A percentile compares a stretch with the other conserved stretches of the same genome.
Evolutionary conservation across 148 eudicot genomes (phyloP).

Genomic region (Fagopyrum tataricum): DNA sequence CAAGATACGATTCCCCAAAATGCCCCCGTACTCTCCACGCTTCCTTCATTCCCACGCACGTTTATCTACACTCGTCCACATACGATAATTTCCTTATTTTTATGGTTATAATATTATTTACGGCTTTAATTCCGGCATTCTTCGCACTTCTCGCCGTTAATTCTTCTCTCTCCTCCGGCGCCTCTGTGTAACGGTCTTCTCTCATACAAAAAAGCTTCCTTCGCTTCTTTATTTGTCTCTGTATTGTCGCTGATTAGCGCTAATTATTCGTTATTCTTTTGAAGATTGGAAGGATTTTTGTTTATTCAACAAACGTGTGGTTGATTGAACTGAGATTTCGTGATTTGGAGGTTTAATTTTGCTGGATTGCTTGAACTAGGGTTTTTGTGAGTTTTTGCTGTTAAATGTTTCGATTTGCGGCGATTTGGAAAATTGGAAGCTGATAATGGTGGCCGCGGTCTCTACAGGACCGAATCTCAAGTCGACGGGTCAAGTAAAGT

Average conservation of each 20-base stretch:
- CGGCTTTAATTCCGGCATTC: constrained; percentile 4
- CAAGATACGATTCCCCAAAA: constrained; percentile 6
- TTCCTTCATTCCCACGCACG: constrained; percentile 7
- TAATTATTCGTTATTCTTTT: neutral
- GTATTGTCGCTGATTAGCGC: neutral
- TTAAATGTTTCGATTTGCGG: constrained; percentile 1
- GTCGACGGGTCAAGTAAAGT: constrained; percentile 20
- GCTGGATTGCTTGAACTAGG: neutral
- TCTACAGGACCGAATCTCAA: constrained; percentile 37
- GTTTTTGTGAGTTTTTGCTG: neutral
- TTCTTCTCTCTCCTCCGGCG: constrained; percentile 14
- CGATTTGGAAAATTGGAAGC: neutral
- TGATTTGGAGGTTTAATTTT: neutral
- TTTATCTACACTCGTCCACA: neutral
- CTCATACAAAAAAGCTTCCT: neutral
- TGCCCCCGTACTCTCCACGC: constrained; percentile 12
- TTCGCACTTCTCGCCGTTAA: constrained; percentile 3
- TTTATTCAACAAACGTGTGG: neutral
- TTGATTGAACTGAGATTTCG: neutral
- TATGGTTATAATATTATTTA: neutral
- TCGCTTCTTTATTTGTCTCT: constrained; percentile 2
- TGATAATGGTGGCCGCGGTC: constrained; percentile 39
- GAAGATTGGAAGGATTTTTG: neutral
- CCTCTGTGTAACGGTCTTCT: constrained; percentile 18
- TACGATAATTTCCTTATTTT: neutral